phyloP scores from a whole-genome alignment of 176 grass and related monocot species.

The Zizania latifolia region DNA sequence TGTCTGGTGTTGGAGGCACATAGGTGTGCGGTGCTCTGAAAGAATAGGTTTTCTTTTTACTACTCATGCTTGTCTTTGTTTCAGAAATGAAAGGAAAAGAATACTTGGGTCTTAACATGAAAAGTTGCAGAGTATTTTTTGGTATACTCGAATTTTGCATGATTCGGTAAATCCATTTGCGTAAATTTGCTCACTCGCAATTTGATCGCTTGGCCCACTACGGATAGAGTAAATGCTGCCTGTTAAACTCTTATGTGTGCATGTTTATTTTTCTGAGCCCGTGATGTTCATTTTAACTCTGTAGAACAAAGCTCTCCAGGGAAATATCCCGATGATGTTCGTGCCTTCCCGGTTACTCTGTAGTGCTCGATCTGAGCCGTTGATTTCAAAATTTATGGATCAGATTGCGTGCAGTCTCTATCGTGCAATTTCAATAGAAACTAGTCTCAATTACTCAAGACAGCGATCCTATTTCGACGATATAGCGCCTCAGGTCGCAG shows the following conservation, averaged over 20 bases:
- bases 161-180: neutral
- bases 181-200: neutral
- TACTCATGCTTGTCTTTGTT: conserved; percentile 24
- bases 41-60: conserved; percentile 44
- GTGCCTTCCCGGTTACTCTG: too few relatives aligned
- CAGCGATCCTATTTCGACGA: neutral
- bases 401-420: neutral
- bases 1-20: conserved; percentile 42
- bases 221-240: neutral
- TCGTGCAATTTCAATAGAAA: neutral
- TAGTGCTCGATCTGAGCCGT: too few relatives aligned
- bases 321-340: neutral
- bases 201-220: neutral
- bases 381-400: neutral
- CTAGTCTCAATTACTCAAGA: neutral
- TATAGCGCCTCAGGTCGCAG: neutral
- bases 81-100: conserved; percentile 27
- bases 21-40: conserved; percentile 39
- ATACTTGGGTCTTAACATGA: conserved; percentile 41
- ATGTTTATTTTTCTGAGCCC: too few relatives aligned
- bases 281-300: neutral
- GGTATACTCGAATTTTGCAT: conserved; percentile 1
- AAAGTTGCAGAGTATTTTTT: conserved; percentile 30
- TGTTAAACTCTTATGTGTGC: neutral
- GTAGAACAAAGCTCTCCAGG: neutral